phyloP scores from a whole-genome alignment of 1,284 basidiomycete genomes.

The Fomes fomentarius region DNA sequence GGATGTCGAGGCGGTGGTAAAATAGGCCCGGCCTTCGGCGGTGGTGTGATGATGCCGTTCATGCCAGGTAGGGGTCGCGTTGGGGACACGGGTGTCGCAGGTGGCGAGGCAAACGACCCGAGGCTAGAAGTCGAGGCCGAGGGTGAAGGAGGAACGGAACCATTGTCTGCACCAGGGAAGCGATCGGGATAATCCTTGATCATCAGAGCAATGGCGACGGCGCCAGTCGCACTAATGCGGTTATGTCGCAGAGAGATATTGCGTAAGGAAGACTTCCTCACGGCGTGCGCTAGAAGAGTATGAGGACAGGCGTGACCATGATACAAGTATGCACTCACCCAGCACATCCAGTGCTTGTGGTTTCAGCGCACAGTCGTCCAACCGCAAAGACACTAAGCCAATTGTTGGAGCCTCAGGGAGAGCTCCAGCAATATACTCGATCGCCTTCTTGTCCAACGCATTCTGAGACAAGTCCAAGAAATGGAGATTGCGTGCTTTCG shows the following conservation, averaged over 20 bases:
- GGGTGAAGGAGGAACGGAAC: conserved; percentile 30
- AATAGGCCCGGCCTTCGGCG: conserved; percentile 46
- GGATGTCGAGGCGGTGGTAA: conserved; percentile 66
- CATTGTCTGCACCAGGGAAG: conserved; percentile 42
- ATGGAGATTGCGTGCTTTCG: conserved; percentile 73
- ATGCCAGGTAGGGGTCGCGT: conserved; percentile 24
- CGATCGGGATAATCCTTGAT: conserved; percentile 92
- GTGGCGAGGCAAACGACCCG: conserved; percentile 26
- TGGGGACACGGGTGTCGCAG: conserved; percentile 31
- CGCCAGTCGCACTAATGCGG: conserved; percentile 80
- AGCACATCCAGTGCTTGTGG: conserved; percentile 76
- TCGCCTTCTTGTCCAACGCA: conserved; percentile 78
- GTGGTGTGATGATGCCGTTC: conserved; percentile 28
- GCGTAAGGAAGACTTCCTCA: conserved; percentile 81
- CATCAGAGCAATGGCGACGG: conserved; percentile 92
- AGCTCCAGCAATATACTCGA: conserved; percentile 82
- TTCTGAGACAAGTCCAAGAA: conserved; percentile 94
- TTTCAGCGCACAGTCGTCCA: conserved; percentile 83
- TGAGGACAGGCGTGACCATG: neutral
- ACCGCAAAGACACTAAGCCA: conserved; percentile 74
- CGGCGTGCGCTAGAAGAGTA: conserved; percentile 64
- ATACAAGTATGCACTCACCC: conserved; percentile 44
- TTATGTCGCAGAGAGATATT: conserved; percentile 90
- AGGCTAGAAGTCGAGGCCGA: conserved; percentile 22
- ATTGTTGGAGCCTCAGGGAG: conserved; percentile 56